Evolutionary conservation across 345 rosid species (phyloP).

Genomic region (Kandelia obovata): DNA sequence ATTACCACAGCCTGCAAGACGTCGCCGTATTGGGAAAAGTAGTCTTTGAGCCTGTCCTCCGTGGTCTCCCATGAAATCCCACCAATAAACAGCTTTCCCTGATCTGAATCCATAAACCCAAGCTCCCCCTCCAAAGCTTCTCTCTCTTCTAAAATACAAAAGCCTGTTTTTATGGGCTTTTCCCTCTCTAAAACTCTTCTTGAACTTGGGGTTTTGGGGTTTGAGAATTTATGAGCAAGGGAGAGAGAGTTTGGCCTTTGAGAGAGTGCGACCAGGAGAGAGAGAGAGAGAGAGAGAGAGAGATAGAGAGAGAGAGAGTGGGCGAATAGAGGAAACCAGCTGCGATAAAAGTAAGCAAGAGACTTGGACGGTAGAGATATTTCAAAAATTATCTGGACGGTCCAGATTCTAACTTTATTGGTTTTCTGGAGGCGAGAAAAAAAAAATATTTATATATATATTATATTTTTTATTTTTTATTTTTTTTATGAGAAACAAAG

Average conservation of each 20-base stretch:
- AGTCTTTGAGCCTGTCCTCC: constrained; percentile 64
- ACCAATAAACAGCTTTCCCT: constrained; percentile 82
- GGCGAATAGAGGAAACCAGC: fast-evolving
- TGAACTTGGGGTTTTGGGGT: too few relatives aligned
- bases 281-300: too few relatives aligned
- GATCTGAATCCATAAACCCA: constrained; percentile 68
- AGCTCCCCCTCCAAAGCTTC: too few relatives aligned
- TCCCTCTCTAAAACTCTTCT: neutral
- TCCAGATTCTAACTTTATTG: constrained; percentile 9
- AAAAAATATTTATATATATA: too few relatives aligned
- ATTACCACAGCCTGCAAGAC: constrained; percentile 68
- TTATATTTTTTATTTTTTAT: neutral
- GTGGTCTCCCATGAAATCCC: constrained; percentile 94
- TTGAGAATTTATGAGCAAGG: neutral
- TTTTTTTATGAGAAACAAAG: too few relatives aligned
- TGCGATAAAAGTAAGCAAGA: constrained; percentile 6
- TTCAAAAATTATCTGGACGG: constrained; percentile 15
- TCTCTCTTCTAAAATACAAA: too few relatives aligned
- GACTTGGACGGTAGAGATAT: constrained; percentile 26
- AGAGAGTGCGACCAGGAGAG: too few relatives aligned
- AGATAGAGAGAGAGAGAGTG: too few relatives aligned
- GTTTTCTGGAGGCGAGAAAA: neutral
- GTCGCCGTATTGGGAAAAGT: constrained; percentile 67
- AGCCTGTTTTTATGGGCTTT: too few relatives aligned
- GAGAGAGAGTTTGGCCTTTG: neutral